Conservation (phyloP, 1,139 yeast species). For the Sugiyamaella neomexicana region DNA sequence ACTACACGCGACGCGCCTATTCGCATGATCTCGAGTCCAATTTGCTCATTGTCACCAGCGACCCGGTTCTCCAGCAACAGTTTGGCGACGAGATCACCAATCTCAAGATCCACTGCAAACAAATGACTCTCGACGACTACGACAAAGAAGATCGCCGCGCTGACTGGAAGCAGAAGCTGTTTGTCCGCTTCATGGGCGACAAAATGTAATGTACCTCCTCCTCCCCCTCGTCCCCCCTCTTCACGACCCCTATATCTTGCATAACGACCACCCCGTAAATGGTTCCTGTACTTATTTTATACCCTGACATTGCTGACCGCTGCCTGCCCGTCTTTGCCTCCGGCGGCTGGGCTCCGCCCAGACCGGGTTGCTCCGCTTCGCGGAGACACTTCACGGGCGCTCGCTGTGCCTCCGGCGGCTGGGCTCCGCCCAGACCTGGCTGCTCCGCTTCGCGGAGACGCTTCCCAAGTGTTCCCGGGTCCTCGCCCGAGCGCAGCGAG, state of each 20-base stretch:
- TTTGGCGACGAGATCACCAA: constrained; percentile 67
- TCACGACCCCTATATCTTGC: not conserved
- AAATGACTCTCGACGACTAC: constrained; percentile 59
- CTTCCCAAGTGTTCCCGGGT: too few species aligned
- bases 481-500: too few species aligned
- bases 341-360: constrained; percentile 3
- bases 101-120: constrained; percentile 53
- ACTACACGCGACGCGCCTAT: constrained; percentile 89
- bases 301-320: not conserved
- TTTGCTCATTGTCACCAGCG: constrained; percentile 73
- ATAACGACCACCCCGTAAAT: not conserved
- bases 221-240: not conserved
- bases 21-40: constrained; percentile 85
- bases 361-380: not conserved
- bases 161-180: constrained; percentile 62
- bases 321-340: not conserved
- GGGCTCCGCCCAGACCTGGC: too few species aligned
- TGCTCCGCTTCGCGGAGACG: too few species aligned
- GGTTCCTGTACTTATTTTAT: not conserved
- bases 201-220: constrained; percentile 45
- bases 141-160: constrained; percentile 59
- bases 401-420: too few species aligned
- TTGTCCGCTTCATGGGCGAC: constrained; percentile 49
- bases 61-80: constrained; percentile 53
- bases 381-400: too few species aligned